Evolutionary conservation across 345 rosid genomes (phyloP), one percentile per base, ranked within the genome.

Genomic region (Trapa incisa): DNA sequence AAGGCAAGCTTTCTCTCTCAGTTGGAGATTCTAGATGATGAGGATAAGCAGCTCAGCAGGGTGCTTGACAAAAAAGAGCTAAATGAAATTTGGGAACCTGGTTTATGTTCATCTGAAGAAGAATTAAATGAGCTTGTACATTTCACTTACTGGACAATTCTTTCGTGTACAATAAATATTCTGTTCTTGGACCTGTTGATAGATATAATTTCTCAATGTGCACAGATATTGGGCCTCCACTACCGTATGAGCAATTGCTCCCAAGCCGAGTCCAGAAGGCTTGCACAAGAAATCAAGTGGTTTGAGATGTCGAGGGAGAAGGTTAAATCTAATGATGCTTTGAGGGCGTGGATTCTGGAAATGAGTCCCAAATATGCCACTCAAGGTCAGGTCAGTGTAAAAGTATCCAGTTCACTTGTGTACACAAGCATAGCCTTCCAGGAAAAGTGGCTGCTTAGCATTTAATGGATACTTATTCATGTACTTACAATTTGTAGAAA

Each of bases 191-290:
- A 32, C 10, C 63, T 58, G 37, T 36, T n/a, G 50, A 32, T 65
- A 42, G 65, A 47, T 52, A 10, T 71, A 32, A 7, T 33, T 35
- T 29, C 15, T 16, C 32, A 32, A 41, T 37, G 38, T 67, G 65
- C 78, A 75, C 79, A 95, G 98, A 91, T 91, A 69, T 75, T 79
- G 79, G 80, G 94, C 75, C 82, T 76, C 76, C 80, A 86, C 35
- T 95, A 86, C 66, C 86, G 82, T 69, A 89, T 95, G 54, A 96
- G 88, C 71, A 96, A 91, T 70, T 96, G 89, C 76, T 78, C 97
- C 3, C 68, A 87, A 70, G 47, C 90, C 0, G 98, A 95, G 84
- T 96, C 91, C 82, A 95, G 92, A 82, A 86, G 89, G 80, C 37
- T 87, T 54, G 83, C 92, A 42, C 83, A 80, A 75, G 98, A 95